Percentiles rank a stretch among this genome's conserved stretches.
Conservation (phyloP, 768 basidiomycete genomes). For the Lactarius sp. region DNA sequence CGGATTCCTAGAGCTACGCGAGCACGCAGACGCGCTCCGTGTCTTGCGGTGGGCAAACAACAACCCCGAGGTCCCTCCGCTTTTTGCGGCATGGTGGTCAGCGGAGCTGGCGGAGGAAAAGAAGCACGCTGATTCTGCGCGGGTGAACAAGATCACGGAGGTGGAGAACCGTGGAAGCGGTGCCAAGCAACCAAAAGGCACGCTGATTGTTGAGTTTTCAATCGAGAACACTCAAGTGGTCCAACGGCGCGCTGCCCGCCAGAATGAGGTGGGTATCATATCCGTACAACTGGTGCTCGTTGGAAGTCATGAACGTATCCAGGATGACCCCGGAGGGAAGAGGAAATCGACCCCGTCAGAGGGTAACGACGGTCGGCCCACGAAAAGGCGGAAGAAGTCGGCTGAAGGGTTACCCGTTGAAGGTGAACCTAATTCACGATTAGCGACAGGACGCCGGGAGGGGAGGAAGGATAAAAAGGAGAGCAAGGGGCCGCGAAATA, state of each 20-base stretch:
- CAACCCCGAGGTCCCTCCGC: conserved; percentile 55
- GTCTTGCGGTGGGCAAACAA: conserved; percentile 95
- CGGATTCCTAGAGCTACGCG: conserved; percentile 88
- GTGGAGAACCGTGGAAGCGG: conserved; percentile 41
- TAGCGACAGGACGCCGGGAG: not conserved
- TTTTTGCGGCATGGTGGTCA: conserved; percentile 83
- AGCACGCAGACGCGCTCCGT: conserved; percentile 85
- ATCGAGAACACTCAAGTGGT: conserved; percentile 93
- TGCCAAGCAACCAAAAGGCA: conserved; percentile 41
- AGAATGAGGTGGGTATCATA: conserved; percentile 35
- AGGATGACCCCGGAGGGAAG: conserved; percentile 9
- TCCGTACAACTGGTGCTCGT: not conserved
- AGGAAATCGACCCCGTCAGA: not conserved
- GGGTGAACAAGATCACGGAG: conserved; percentile 58
- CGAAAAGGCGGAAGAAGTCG: conserved; percentile 5
- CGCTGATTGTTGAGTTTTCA: conserved; percentile 90
- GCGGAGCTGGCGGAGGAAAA: conserved; percentile 57
- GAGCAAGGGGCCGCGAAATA: not conserved
- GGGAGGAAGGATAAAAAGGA: not conserved
- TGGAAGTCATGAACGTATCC: not conserved
- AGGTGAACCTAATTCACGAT: not conserved
- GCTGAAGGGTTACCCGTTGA: not conserved
- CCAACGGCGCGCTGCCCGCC: conserved; percentile 59
- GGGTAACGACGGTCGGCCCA: not conserved
- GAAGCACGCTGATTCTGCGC: conserved; percentile 44